Percentiles rank a stretch among this genome's conserved stretches.
phyloP scores from a whole-genome alignment of 2,329 filamentous ascomycete genomes.

The Fusarium guadeloupense region DNA sequence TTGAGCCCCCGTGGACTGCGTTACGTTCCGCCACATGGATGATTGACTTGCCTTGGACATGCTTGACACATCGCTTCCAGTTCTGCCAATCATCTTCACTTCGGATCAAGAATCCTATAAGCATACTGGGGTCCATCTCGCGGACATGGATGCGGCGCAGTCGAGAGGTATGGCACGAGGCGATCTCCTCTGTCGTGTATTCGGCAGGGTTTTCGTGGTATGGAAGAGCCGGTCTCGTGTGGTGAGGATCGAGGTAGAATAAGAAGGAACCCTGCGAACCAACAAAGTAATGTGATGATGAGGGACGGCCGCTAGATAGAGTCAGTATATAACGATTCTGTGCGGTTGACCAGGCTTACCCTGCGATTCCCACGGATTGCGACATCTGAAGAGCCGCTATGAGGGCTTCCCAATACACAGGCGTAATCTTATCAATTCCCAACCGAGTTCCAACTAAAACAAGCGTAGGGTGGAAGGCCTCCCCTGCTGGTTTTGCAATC shows the following conservation, averaged over 20 bases:
- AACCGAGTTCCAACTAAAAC: constrained; percentile 89
- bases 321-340: constrained; percentile 14
- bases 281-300: constrained; percentile 77
- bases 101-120: constrained; percentile 89
- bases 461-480: constrained; percentile 80
- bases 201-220: constrained; percentile 65
- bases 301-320: constrained; percentile 79
- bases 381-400: constrained; percentile 84
- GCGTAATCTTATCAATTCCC: constrained; percentile 93
- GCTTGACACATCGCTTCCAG: constrained; percentile 81
- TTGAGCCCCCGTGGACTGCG: constrained; percentile 62
- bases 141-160: constrained; percentile 83
- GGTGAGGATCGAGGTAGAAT: constrained; percentile 96
- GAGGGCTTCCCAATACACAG: constrained; percentile 94
- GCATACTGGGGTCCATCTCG: constrained; percentile 98
- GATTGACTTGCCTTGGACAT: constrained; percentile 82
- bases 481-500: constrained; percentile 73
- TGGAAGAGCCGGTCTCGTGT: constrained; percentile 77
- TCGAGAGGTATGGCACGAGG: constrained; percentile 87
- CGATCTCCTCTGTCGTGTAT: constrained; percentile 77
- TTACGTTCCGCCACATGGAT: constrained; percentile 83
- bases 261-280: constrained; percentile 75
- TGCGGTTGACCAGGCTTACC: constrained; percentile 63
- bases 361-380: constrained; percentile 95
- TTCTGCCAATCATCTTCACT: constrained; percentile 83